Conservation (phyloP, 2,329 filamentous ascomycete species). For the Amauroascus niger region DNA sequence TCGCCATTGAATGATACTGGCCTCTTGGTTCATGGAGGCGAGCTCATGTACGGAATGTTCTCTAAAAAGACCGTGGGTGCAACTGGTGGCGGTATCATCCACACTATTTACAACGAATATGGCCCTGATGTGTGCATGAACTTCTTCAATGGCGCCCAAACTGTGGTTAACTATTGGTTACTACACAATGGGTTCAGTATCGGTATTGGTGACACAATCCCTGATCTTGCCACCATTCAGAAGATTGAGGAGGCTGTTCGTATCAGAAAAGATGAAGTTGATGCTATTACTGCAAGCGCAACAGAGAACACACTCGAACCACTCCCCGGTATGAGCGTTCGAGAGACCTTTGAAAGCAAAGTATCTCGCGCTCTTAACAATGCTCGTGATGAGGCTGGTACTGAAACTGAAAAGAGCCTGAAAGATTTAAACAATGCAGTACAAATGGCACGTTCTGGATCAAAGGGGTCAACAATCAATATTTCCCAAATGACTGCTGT, state of each 20-base stretch:
- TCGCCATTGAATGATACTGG: constrained; percentile 64
- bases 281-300: constrained; percentile 62
- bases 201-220: constrained; percentile 95
- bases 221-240: constrained; percentile 71
- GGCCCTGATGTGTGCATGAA: constrained; percentile 76
- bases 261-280: constrained; percentile 71
- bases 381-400: constrained; percentile 93
- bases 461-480: constrained; percentile 98
- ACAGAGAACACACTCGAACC: constrained; percentile 82
- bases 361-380: constrained; percentile 90
- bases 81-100: constrained; percentile 78
- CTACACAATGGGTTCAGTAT: constrained; percentile 95
- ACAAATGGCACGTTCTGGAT: constrained; percentile 91
- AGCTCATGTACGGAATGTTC: constrained; percentile 81
- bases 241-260: constrained; percentile 76
- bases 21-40: constrained; percentile 71
- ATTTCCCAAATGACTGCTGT: constrained; percentile 99
- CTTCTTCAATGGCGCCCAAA: constrained; percentile 93
- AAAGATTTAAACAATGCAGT: constrained; percentile 96
- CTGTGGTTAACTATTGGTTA: constrained; percentile 94
- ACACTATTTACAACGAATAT: constrained; percentile 93
- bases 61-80: constrained; percentile 94
- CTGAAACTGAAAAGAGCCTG: constrained; percentile 77
- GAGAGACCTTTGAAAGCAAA: constrained; percentile 96
- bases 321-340: constrained; percentile 95